Evolutionary conservation across 2,329 filamentous ascomycete genomes (phyloP).

Genomic region (Fusarium oxysporum): DNA sequence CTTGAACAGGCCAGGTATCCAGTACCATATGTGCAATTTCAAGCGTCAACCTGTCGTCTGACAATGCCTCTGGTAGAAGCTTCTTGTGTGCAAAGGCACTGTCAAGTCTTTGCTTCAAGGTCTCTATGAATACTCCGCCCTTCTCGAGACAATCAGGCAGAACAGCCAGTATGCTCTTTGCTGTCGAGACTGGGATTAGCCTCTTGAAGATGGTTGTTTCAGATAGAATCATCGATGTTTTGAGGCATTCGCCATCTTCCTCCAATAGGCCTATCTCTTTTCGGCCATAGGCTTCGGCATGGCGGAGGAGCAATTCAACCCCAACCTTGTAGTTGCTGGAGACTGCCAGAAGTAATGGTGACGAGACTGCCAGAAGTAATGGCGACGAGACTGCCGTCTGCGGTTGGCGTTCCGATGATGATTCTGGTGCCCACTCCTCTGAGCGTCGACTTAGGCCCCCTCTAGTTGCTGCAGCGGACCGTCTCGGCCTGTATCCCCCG

Average conservation of each 20-base stretch:
- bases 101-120: not conserved
- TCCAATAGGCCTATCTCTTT: fast-evolving
- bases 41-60: fast-evolving
- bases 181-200: not conserved
- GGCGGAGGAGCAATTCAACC: not conserved
- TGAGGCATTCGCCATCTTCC: not conserved
- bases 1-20: not conserved
- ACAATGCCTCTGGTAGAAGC: not conserved
- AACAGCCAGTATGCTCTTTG: not conserved
- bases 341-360: not conserved
- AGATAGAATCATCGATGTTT: not conserved
- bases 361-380: not conserved
- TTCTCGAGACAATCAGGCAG: fast-evolving
- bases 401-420: not conserved
- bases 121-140: fast-evolving
- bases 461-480: fast-evolving
- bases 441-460: not conserved
- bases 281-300: not conserved
- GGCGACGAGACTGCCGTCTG: not conserved
- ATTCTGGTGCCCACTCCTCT: no score
- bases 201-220: not conserved
- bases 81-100: not conserved
- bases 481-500: fast-evolving
- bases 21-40: not conserved
- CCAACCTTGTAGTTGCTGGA: not conserved